These are phyloP conservation scores for Rhodotorula graminis DNA, from an alignment of 768 basidiomycete species.

Conservation along the genomic window DNA sequence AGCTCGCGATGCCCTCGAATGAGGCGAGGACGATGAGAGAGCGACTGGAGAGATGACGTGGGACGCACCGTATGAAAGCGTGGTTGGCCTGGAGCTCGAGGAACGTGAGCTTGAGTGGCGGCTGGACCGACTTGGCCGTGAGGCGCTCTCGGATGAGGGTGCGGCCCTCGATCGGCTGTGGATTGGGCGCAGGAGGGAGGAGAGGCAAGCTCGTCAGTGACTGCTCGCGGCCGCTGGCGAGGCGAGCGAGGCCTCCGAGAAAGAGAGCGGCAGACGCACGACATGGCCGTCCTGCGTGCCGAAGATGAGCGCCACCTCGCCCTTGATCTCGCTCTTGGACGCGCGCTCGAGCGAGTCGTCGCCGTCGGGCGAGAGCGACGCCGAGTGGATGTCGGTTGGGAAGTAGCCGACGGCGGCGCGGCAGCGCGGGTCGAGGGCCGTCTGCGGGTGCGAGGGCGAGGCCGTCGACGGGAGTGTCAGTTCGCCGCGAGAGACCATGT, in stretches of 20 bases:
- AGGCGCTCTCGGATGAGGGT: conserved; percentile 76
- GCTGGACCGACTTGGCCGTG: conserved; percentile 43
- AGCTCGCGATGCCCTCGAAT: no score
- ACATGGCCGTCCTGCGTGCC: conserved; percentile 71
- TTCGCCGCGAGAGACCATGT: no score
- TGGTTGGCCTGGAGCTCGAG: conserved; percentile 96
- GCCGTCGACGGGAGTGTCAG: neutral
- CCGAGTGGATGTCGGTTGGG: conserved; percentile 75
- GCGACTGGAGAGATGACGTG: no score
- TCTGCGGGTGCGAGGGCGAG: conserved; percentile 48
- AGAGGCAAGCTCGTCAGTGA: no score
- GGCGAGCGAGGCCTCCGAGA: no score
- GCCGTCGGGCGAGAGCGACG: conserved; percentile 70
- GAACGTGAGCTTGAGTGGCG: conserved; percentile 55
- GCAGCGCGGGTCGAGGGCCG: conserved; percentile 79
- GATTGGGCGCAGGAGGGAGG: neutral
- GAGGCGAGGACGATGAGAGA: neutral
- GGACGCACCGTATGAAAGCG: conserved; percentile 69
- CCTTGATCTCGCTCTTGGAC: conserved; percentile 64
- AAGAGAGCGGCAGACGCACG: conserved; percentile 9
- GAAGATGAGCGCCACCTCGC: conserved; percentile 79
- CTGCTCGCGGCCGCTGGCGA: no score
- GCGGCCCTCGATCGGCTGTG: conserved; percentile 66
- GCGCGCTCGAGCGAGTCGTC: conserved; percentile 75
- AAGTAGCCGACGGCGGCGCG: conserved; percentile 87